phyloP scores from a whole-genome alignment of 2,329 filamentous ascomycete genomes.

The Alternaria postmessia region DNA sequence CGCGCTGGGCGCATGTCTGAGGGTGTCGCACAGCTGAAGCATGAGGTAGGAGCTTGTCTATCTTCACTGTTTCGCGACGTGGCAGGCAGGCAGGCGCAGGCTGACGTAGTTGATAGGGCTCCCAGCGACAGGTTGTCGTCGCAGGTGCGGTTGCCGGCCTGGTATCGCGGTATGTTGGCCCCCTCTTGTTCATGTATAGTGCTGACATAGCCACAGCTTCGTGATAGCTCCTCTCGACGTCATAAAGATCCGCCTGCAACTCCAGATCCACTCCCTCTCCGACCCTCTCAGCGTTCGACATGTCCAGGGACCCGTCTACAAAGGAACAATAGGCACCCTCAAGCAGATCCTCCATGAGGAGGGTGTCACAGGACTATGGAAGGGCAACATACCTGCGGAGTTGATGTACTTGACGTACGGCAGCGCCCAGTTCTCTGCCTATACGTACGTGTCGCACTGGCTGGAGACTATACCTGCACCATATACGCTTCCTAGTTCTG shows the following conservation, averaged over 20 bases:
- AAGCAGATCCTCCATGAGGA: constrained; percentile 80
- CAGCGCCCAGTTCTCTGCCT: constrained; percentile 87
- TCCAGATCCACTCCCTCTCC: constrained; percentile 85
- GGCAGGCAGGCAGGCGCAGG: not conserved
- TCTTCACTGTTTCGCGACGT: not conserved
- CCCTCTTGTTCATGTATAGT: not conserved
- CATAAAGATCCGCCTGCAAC: constrained; percentile 95
- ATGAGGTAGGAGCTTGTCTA: constrained; percentile 63
- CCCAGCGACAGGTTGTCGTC: constrained; percentile 69
- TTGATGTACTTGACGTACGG: constrained; percentile 92
- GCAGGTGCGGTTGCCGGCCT: constrained; percentile 80
- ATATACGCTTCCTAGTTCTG: constrained; percentile 67
- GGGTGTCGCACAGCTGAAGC: constrained; percentile 69
- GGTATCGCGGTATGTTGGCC: constrained; percentile 76
- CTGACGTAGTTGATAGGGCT: constrained; percentile 59
- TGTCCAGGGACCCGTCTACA: constrained; percentile 65
- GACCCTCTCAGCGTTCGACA: constrained; percentile 69
- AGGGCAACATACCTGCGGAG: constrained; percentile 96
- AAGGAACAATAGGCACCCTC: constrained; percentile 79
- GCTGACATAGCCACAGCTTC: constrained; percentile 66
- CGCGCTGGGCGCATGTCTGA: constrained; percentile 68
- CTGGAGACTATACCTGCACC: constrained; percentile 63
- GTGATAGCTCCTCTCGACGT: constrained; percentile 95
- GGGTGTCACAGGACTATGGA: constrained; percentile 88
- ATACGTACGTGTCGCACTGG: constrained; percentile 75